phyloP scores from a whole-genome alignment of 2,329 filamentous ascomycete species.

The Scedosporium apiospermum region DNA sequence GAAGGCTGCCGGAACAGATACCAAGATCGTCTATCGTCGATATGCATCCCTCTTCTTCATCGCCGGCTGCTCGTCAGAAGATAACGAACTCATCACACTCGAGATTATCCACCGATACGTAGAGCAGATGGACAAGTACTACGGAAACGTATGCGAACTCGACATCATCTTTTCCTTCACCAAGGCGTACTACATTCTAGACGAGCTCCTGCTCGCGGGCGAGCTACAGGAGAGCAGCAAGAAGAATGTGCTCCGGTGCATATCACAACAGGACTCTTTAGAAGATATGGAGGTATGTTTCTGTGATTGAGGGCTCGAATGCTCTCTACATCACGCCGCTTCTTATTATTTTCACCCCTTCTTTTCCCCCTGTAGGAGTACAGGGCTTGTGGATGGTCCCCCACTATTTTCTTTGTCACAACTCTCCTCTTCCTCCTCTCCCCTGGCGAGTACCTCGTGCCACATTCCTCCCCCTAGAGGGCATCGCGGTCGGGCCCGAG shows the following conservation, averaged over 20 bases:
- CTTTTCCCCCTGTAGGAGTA: not conserved
- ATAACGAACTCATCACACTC: conserved; percentile 96
- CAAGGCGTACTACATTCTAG: conserved; percentile 98
- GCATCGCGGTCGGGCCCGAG: conserved; percentile 36
- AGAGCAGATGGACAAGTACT: conserved; percentile 99
- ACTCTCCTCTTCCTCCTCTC: not conserved
- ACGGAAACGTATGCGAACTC: conserved; percentile 98
- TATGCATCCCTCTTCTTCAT: conserved; percentile 99
- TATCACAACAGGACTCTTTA: conserved; percentile 91
- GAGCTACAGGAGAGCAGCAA: conserved; percentile 99
- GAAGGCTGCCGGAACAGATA: conserved; percentile 49
- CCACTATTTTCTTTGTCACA: conserved; percentile 1
- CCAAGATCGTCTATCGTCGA: conserved; percentile 96
- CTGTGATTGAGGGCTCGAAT: conserved; percentile 6
- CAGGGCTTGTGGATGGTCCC: not conserved
- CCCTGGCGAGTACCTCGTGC: conserved; percentile 1
- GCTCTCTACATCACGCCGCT: conserved; percentile 5
- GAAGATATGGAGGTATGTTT: conserved; percentile 97
- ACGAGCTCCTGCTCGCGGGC: conserved; percentile 88
- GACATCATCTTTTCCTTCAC: conserved; percentile 99
- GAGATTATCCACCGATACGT: conserved; percentile 99
- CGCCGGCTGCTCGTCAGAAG: conserved; percentile 88
- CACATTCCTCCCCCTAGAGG: conserved; percentile 7
- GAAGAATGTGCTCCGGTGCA: conserved; percentile 95
- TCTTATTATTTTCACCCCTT: not conserved